phyloP scores from a whole-genome alignment of 169 alveolate genomes.

The Plasmodium coatneyi region DNA sequence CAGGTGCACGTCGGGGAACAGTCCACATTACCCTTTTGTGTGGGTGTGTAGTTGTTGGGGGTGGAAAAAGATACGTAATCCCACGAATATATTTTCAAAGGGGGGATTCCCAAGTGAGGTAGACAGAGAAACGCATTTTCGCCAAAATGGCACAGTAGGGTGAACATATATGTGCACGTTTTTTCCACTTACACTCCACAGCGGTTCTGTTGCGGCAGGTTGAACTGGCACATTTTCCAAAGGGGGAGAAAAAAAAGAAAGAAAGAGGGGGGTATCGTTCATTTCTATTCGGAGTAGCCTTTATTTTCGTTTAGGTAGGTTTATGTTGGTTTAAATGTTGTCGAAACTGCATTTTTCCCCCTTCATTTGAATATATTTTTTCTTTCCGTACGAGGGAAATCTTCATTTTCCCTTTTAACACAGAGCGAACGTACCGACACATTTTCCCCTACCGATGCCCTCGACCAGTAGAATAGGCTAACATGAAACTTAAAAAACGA shows the following conservation, averaged over 20 bases:
- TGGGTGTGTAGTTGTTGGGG: not conserved
- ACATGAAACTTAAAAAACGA: not conserved
- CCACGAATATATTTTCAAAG: not conserved
- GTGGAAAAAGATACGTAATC: not conserved
- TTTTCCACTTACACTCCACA: not conserved
- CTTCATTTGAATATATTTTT: not conserved
- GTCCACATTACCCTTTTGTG: not conserved
- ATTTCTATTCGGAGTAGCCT: not conserved
- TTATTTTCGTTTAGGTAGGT: not conserved
- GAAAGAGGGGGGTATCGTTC: not conserved
- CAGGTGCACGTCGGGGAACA: not conserved
- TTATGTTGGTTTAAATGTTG: not conserved
- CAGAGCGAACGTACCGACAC: not conserved
- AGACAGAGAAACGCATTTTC: not conserved
- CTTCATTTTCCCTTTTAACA: not conserved
- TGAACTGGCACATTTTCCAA: not conserved
- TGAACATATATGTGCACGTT: not conserved
- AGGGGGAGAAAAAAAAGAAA: not conserved
- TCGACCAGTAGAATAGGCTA: not conserved
- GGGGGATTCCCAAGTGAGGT: not conserved
- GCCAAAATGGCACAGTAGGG: not conserved
- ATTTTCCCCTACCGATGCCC: not conserved
- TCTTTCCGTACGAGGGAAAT: not conserved
- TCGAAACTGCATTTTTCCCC: not conserved
- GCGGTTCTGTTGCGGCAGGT: not conserved